phyloP scores from a whole-genome alignment of 768 basidiomycete species.

The Daedaleopsis sinensis region DNA sequence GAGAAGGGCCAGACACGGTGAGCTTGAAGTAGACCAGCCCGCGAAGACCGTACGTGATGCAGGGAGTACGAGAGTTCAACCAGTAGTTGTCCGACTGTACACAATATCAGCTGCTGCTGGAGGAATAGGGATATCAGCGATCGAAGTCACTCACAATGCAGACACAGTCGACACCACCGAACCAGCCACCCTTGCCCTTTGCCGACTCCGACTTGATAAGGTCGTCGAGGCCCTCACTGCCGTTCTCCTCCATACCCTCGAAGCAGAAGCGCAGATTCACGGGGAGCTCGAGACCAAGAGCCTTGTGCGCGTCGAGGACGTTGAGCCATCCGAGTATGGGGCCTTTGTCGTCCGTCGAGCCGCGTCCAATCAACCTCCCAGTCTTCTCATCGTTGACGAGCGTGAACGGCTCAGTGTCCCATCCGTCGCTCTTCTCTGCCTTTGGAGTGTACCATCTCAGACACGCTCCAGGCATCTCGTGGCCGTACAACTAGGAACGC shows the following conservation, averaged over 20 bases:
- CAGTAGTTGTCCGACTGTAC: conserved; percentile 92
- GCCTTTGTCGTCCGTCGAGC: conserved; percentile 90
- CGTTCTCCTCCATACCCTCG: conserved; percentile 97
- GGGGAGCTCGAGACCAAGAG: conserved; percentile 70
- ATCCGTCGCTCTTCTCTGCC: conserved; percentile 69
- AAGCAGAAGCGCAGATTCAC: conserved; percentile 92
- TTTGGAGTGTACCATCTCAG: conserved; percentile 13
- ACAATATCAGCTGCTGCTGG: neutral
- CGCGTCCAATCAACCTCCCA: conserved; percentile 78
- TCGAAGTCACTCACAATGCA: conserved; percentile 71
- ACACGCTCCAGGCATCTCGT: too few species aligned
- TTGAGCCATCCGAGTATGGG: conserved; percentile 90
- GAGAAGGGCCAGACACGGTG: conserved; percentile 78
- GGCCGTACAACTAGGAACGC: conserved; percentile 24
- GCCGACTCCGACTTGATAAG: conserved; percentile 77
- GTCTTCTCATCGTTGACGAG: conserved; percentile 58
- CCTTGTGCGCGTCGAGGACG: conserved; percentile 81
- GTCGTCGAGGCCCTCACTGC: conserved; percentile 88
- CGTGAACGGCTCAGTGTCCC: conserved; percentile 85
- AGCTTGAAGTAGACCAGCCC: conserved; percentile 88
- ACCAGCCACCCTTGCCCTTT: conserved; percentile 69
- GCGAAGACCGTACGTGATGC: conserved; percentile 85
- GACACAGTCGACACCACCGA: conserved; percentile 87
- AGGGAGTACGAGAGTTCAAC: conserved; percentile 82
- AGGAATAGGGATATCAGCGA: neutral